Conservation (phyloP, 495 filamentous ascomycete species). For the Lepidopterella palustris region DNA sequence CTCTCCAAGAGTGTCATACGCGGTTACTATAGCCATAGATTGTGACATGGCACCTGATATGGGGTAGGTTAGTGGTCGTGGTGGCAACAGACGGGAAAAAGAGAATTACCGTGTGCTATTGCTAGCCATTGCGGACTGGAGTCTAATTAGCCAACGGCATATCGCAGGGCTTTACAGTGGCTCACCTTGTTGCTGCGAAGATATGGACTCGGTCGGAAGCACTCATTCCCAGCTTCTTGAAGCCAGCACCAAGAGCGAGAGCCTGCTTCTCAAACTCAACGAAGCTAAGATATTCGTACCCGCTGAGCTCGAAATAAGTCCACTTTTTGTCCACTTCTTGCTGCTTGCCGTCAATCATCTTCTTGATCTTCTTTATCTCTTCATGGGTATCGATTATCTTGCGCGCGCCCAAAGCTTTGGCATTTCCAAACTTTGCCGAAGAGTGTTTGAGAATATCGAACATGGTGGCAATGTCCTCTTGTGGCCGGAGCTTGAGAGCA, state of each 20-base stretch:
- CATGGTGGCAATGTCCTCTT: conserved; percentile 69
- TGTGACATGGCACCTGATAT: conserved; percentile 56
- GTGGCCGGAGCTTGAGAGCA: conserved; percentile 58
- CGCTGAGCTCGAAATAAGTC: conserved; percentile 90
- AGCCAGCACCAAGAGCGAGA: conserved; percentile 65
- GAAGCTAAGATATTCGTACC: conserved; percentile 81
- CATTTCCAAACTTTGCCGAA: conserved; percentile 78
- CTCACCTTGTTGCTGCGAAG: conserved; percentile 65
- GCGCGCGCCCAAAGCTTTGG: conserved; percentile 75
- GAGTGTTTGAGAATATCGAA: conserved; percentile 79
- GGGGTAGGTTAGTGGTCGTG: neutral
- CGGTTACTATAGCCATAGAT: conserved; percentile 89
- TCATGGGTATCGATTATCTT: conserved; percentile 76
- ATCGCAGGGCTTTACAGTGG: neutral
- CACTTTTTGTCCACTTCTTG: conserved; percentile 89
- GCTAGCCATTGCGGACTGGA: conserved; percentile 36
- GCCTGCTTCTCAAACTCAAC: conserved; percentile 76
- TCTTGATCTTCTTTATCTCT: conserved; percentile 96
- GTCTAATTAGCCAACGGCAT: neutral
- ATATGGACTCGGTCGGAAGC: conserved; percentile 74
- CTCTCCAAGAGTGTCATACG: conserved; percentile 95
- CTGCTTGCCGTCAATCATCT: conserved; percentile 85
- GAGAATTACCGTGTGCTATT: conserved; percentile 33
- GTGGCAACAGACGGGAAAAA: neutral
- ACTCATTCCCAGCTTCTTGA: conserved; percentile 67